Percentiles rank a stretch among this genome's conserved stretches.
These are phyloP conservation scores for Ephemerocybe angulata DNA, from an alignment of 768 basidiomycete species.

Conservation along the genomic window DNA sequence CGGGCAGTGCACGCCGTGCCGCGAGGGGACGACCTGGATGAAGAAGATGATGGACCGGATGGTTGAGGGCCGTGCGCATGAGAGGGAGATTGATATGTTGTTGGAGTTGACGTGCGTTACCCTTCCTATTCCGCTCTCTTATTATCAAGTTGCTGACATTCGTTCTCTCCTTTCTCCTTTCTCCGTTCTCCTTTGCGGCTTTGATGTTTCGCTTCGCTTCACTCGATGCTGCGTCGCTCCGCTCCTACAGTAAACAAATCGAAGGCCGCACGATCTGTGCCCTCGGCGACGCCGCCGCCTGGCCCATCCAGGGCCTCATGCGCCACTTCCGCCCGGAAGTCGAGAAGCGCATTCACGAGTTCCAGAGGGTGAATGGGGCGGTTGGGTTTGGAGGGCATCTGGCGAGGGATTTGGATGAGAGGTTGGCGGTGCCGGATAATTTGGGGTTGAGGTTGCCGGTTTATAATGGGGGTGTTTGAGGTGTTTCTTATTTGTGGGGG, in stretches of 20 bases:
- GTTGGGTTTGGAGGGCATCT: conserved; percentile 88
- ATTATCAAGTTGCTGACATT: too few relatives aligned
- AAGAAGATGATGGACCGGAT: conserved; percentile 99
- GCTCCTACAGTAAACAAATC: conserved; percentile 77
- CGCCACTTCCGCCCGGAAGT: conserved; percentile 96
- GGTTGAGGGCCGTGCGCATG: conserved; percentile 86
- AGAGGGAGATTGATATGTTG: conserved; percentile 97
- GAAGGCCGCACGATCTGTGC: conserved; percentile 98
- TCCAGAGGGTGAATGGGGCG: conserved; percentile 69
- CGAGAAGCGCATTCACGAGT: conserved; percentile 79
- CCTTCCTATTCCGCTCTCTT: too few relatives aligned
- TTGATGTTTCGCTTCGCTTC: not conserved
- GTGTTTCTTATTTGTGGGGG: too few relatives aligned
- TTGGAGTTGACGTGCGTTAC: conserved; percentile 79
- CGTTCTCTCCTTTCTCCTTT: not conserved
- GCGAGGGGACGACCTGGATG: conserved; percentile 98
- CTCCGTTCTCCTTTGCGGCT: not conserved
- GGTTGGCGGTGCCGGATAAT: conserved; percentile 71
- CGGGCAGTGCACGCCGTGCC: conserved; percentile 93
- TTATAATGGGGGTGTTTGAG: too few relatives aligned
- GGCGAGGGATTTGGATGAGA: conserved; percentile 62
- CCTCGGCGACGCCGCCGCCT: conserved; percentile 94
- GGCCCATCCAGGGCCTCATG: conserved; percentile 98
- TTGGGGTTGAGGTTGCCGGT: conserved; percentile 45
- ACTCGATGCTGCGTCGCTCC: too few relatives aligned